Evolutionary conservation across 1,139 yeast genomes (phyloP), one percentile per base, ranked within the genome.

Genomic region (Scheffersomyces cryptocercus): DNA sequence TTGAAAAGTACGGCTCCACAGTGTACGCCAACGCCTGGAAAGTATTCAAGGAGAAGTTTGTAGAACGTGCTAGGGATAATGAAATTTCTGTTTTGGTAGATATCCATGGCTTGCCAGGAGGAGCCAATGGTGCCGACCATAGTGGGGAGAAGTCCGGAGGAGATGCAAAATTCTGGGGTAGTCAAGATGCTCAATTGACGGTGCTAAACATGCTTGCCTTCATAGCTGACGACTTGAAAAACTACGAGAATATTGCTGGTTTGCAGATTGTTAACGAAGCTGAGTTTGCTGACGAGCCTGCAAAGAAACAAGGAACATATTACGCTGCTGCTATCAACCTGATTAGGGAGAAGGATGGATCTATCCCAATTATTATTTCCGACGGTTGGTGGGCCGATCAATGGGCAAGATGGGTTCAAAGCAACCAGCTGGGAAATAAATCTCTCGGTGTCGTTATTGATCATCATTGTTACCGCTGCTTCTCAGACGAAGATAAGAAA

Each of bases 311-410:
- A 56, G 69, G 74, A 45, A 58, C 70, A 7, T 93, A 85, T 62
- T 91, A 91, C 59, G 60, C 75, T n/a, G 79, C 79, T 14, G 95
- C 96, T 0, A 67, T 83, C 34, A 70, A 74, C 35, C 75, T 77
- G 44, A 83, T 91, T 37, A 73, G 95, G 35, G 62, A 67, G 24
- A 69, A 71, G 9, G 86, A 88, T 56, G 43, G 61, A 0, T 67
- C 67, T 3, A 64, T 89, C 28, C 97, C 97, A 0, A 71, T 93
- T 7, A 68, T 87, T 13, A 86, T 93, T 40, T 88, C 97, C 2
- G 98, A 93, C 61, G 96, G 96, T 3, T 93, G 98, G 98, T 85
- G 90, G 83, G 78, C 95, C 3, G 79, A 79, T 48, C 88, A 81
- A 57, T 88, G 93, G 90, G 84, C 77, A 14, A 72, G 82, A 44